These are phyloP conservation scores for Elymus sibiricus DNA, from an alignment of 176 grass and related monocot species.

Conservation along the genomic window DNA sequence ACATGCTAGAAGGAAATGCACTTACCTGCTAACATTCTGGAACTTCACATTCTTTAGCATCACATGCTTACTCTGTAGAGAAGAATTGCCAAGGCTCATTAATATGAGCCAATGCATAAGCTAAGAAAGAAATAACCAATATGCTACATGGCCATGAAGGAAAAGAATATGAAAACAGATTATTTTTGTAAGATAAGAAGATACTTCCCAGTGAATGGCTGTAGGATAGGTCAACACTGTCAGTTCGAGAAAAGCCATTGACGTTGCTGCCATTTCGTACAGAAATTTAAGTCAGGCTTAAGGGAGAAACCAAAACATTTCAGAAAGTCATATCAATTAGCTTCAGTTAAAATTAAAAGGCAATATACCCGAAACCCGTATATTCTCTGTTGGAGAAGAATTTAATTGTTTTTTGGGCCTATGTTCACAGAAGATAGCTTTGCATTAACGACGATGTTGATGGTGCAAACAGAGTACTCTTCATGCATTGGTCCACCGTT, in stretches of 20 bases:
- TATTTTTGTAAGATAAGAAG: not conserved
- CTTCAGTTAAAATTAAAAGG: not conserved
- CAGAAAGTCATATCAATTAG: not conserved
- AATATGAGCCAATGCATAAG: not conserved
- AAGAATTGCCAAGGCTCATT: constrained; percentile 21
- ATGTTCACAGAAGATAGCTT: constrained; percentile 1
- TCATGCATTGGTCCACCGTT: too few relatives aligned
- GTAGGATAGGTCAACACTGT: constrained; percentile 62
- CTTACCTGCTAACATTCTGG: constrained; percentile 94
- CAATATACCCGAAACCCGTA: constrained; percentile 89
- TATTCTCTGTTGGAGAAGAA: constrained; percentile 93
- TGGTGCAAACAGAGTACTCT: too few relatives aligned
- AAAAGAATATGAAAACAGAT: not conserved
- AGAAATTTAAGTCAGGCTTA: constrained; percentile 24
- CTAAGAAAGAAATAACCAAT: not conserved
- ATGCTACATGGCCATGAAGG: not conserved
- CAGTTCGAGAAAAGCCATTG: constrained; percentile 84
- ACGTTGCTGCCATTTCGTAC: constrained; percentile 63
- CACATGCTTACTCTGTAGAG: constrained; percentile 57
- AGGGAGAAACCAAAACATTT: not conserved
- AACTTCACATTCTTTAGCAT: constrained; percentile 92
- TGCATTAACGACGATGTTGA: not conserved
- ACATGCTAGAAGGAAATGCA: not conserved
- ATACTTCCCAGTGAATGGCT: constrained; percentile 66
- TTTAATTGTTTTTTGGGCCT: constrained; percentile 76